Evolutionary conservation across 805 yeast species (phyloP).

Genomic region (Zygosaccharomyces rouxii): DNA sequence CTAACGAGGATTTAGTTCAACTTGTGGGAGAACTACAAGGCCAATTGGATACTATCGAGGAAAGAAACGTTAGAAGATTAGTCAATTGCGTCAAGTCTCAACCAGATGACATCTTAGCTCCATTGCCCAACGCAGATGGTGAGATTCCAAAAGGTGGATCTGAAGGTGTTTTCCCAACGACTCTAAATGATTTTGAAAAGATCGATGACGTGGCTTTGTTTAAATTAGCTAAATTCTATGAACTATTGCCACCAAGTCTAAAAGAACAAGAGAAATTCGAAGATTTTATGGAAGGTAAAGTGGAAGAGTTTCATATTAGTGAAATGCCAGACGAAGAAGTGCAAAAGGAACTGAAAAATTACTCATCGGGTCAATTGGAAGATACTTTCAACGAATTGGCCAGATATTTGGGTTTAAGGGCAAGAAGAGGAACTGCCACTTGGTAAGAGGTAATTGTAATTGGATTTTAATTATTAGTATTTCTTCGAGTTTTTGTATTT

Average conservation of each 20-base stretch:
- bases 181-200: slow-evolving; percentile 48
- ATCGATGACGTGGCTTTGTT: slow-evolving; percentile 46
- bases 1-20: slow-evolving; percentile 81
- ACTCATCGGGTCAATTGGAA: slow-evolving; percentile 46
- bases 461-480: no score
- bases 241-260: slow-evolving; percentile 60
- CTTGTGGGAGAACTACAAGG: slow-evolving; percentile 87
- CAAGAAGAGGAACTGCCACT: slow-evolving; percentile 47
- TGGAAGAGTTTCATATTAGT: slow-evolving; percentile 38
- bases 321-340: slow-evolving; percentile 33
- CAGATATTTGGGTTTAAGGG: slow-evolving; percentile 58
- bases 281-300: slow-evolving; percentile 49
- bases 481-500: slow-evolving; percentile 1
- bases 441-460: slow-evolving; percentile 39
- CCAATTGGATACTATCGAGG: slow-evolving; percentile 75
- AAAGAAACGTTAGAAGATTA: slow-evolving; percentile 66
- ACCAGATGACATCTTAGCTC: slow-evolving; percentile 49
- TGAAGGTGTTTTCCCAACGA: slow-evolving; percentile 49
- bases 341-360: slow-evolving; percentile 28
- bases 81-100: slow-evolving; percentile 52
- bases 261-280: slow-evolving; percentile 50
- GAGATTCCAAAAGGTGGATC: slow-evolving; percentile 47
- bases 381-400: slow-evolving; percentile 61
- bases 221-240: slow-evolving; percentile 66
- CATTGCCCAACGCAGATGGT: slow-evolving; percentile 77